Base-by-base conservation (phyloP, 2,329 filamentous ascomycete genomes). In the Sphaerostilbella broomeana region DNA sequence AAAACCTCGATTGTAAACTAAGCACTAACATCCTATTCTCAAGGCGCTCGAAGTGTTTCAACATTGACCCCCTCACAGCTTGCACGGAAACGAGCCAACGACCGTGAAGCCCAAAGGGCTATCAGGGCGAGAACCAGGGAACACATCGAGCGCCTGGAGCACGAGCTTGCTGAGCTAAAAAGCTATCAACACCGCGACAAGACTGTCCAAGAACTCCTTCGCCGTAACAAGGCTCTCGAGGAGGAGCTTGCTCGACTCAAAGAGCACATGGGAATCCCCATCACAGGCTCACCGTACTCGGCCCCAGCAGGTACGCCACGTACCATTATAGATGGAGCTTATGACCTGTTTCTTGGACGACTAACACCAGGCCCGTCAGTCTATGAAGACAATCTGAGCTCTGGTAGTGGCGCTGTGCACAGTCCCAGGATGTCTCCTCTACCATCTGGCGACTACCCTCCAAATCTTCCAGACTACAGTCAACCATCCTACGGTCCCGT, bases 21-120 rank as follows among this genome's bases (percentile, higher is more conserved):
- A 44, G 32, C 32, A 11, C 11, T 10, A 7, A 11, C 21, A 12
- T 5, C 5, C 21, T 18, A n/a, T 16, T 9, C 6, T 8, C 7
- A 21, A 72, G 75, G 74, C 33, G 75, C 83, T 43, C 78, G 87
- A 50, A 88, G 85, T 47, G 88, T 94, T 40, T 86, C 87, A 47
- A 90, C 85, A 54, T 72, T 95, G 57, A 94, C 86, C 9, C 84
- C 87, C 5, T 84, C 89, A 46, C 89, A 95, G 63, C 75, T 95
- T 43, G 86, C 84, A 20, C 84, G 88, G 61, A 95, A 95, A 69
- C 75, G 89, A 48, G 86, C 86, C 54, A 95, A 95, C 66, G 88
- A 95, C 60, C 78, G 88, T 46, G 86, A 94, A 62, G 88, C 88
- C 28, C 88, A 95, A 64, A 77, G 88, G 35, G 86, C 85, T 28